Percentiles rank a stretch among this genome's conserved stretches.
Evolutionary conservation across 106 monocot genomes (phyloP).

Genomic region (Xerophyta viscosa): DNA sequence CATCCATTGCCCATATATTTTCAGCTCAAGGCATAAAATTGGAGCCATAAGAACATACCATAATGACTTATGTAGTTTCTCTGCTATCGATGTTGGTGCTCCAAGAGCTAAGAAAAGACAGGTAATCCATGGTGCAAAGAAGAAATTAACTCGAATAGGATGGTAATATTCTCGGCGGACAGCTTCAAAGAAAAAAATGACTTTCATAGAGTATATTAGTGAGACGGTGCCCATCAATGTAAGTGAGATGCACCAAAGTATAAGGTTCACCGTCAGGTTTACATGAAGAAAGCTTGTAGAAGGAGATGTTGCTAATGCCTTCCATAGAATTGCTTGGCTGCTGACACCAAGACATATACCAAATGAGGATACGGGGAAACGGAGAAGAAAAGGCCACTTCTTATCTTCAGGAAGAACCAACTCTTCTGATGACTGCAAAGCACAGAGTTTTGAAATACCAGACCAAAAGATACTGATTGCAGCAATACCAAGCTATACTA

Average conservation of each 20-base stretch:
- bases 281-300: slow-evolving; percentile 34
- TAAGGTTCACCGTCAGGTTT: slow-evolving; percentile 21
- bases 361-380: slow-evolving; percentile 58
- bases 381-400: slow-evolving; percentile 63
- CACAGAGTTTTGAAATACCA: too few relatives aligned
- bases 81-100: slow-evolving; percentile 2
- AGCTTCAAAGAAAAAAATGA: slow-evolving; percentile 11
- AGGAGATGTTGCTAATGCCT: slow-evolving; percentile 29
- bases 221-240: slow-evolving; percentile 6
- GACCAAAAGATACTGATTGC: too few relatives aligned
- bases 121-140: slow-evolving; percentile 18
- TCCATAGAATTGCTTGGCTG: slow-evolving; percentile 61
- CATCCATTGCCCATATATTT: slow-evolving; percentile 22
- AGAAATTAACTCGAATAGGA: slow-evolving; percentile 16
- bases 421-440: slow-evolving; percentile 40
- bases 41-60: slow-evolving; percentile 28
- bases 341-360: too few relatives aligned
- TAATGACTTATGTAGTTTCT: slow-evolving; percentile 2
- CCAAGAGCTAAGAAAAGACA: slow-evolving; percentile 24
- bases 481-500: too few relatives aligned
- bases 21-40: slow-evolving; percentile 21
- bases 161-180: slow-evolving; percentile 14
- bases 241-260: slow-evolving; percentile 37
- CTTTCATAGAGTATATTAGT: slow-evolving; percentile 1
- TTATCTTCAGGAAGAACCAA: slow-evolving; percentile 43